Evolutionary conservation across 1,284 basidiomycete species (phyloP).

Genomic region (Hortiboletus rubellus): DNA sequence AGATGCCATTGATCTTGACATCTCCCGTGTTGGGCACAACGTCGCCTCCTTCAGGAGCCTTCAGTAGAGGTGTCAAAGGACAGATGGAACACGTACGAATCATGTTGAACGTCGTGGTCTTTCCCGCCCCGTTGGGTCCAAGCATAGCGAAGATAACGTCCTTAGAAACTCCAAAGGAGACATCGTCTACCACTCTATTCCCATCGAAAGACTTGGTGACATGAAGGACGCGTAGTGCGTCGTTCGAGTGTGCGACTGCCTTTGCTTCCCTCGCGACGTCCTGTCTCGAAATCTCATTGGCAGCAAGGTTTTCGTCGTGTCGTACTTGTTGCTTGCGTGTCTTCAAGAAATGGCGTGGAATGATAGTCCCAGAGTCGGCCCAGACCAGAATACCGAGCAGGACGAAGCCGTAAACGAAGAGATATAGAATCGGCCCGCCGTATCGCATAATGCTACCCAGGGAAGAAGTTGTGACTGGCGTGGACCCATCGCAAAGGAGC

Average conservation of each 20-base stretch:
- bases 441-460: conserved; percentile 59
- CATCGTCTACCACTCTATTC: conserved; percentile 69
- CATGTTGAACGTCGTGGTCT: conserved; percentile 78
- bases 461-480: conserved; percentile 47
- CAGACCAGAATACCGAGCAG: conserved; percentile 60
- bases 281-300: conserved; percentile 22
- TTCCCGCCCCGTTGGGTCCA: conserved; percentile 81
- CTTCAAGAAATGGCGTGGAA: conserved; percentile 35
- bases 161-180: conserved; percentile 64
- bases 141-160: conserved; percentile 73
- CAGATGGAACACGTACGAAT: conserved; percentile 51
- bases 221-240: conserved; percentile 63
- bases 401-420: conserved; percentile 56
- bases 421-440: conserved; percentile 76
- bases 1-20: conserved; percentile 61
- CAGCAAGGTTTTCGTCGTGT: conserved; percentile 11
- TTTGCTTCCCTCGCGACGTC: conserved; percentile 60
- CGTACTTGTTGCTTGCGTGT: conserved; percentile 13
- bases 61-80: background rate
- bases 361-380: conserved; percentile 58
- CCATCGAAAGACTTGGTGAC: conserved; percentile 64
- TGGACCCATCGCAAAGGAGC: conserved; percentile 64
- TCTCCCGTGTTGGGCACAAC: conserved; percentile 63
- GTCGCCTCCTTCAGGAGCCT: conserved; percentile 48
- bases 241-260: conserved; percentile 47